A percentile compares a stretch with the other conserved stretches of the same genome.
Conservation (phyloP, 306 rosid genomes). For the Luffa aegyptiaca region DNA sequence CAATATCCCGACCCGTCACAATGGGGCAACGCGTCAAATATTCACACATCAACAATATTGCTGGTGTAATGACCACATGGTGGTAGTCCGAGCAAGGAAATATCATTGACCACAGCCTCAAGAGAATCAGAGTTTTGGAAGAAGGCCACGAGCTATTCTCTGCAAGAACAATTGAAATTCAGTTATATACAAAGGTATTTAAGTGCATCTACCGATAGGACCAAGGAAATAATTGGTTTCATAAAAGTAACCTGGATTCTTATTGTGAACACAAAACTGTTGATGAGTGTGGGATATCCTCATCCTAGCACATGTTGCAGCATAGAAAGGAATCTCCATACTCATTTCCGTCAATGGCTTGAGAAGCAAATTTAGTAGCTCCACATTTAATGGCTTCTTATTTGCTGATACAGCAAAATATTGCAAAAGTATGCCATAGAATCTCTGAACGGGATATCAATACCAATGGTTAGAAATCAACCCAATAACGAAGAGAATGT, state of each 20-base stretch:
- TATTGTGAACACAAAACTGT: conserved; percentile 53
- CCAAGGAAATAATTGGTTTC: not conserved
- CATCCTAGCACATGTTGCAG: conserved; percentile 93
- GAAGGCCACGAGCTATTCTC: conserved; percentile 90
- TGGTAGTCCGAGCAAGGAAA: conserved; percentile 88
- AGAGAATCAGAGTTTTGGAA: conserved; percentile 66
- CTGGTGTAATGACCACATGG: conserved; percentile 87
- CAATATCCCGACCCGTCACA: conserved; percentile 60
- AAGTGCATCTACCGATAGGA: not conserved
- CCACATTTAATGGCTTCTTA: conserved; percentile 55
- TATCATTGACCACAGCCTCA: conserved; percentile 84
- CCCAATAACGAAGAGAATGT: not conserved
- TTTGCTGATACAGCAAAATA: conserved; percentile 76
- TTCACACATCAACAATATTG: conserved; percentile 67
- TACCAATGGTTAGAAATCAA: not conserved
- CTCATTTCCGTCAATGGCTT: conserved; percentile 91
- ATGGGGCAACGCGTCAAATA: conserved; percentile 80
- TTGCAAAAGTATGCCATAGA: conserved; percentile 82
- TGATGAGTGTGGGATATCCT: conserved; percentile 54
- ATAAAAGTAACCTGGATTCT: conserved; percentile 49
- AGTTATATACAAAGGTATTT: conserved; percentile 3
- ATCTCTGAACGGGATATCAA: conserved; percentile 48
- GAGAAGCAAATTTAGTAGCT: conserved; percentile 54
- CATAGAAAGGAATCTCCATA: conserved; percentile 74
- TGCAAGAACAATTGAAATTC: conserved; percentile 23